Base-by-base conservation (phyloP, 768 basidiomycete genomes). In the Xanthoconium purpureum region DNA sequence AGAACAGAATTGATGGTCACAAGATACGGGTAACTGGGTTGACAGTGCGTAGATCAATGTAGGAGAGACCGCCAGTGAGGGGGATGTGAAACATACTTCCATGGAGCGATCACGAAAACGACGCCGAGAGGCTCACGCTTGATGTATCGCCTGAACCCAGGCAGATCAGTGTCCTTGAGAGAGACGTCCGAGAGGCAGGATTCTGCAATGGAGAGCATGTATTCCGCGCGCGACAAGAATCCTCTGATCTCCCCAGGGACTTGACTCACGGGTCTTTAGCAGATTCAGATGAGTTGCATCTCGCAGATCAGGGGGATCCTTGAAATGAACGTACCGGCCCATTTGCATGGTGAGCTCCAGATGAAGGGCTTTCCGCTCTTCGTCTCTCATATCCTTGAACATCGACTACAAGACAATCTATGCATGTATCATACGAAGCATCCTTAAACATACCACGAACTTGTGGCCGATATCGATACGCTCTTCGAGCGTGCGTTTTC, bases 1-100 rank as follows among this genome's bases (percentile, higher is more conserved):
- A 99, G 80, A 49, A 98, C 84, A 5, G 91, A 86, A 73, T 99
- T 99, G 71, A 98, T 81, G 37, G 91, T 84, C 36, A 87, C 87
- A 33, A 98, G 84, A 74, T 94, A 94, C 0, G 94, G 94, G 72
- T 82, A 96, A 70, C 91, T 95, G 12, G 24, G 36, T 7, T 29
- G 37, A 12, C 30, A 55, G 14, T 35, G 29, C 17, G 20, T 12
- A 30, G 36, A 52, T 66, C 37, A 56, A 51, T 28, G 6, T 30
- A 10, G 6, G 28, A 24, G 2, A 24, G n/a, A 32, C n/a, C 1
- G n/a, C 20, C 24, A 24, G 24, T 24, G 24, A 24, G 9, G 3
- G 18, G 17, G 35, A 39, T 6, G 7, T 24, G 6, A 28, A 24
- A 78, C 87, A 56, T 66, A 91, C 88, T 96, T 96, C 94, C 94